Base-by-base conservation (phyloP, 192 early-diverging fungal species). In the Coemansia sp. region DNA sequence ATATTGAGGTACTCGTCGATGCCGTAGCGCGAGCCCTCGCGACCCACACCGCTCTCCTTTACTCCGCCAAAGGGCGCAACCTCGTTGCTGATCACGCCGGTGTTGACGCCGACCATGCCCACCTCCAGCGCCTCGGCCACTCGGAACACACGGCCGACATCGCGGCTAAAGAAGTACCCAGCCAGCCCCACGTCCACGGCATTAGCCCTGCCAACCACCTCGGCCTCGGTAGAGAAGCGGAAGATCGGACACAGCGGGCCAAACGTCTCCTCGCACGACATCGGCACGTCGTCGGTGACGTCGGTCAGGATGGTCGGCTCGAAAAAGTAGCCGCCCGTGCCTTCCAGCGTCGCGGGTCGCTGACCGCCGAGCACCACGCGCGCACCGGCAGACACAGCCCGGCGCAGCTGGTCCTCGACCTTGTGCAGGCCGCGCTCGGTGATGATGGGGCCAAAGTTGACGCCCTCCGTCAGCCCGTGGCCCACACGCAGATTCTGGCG, bases 71-170 rank as follows among this genome's bases (percentile, higher is more conserved):
- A 80, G n/a, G 85, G 83, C 25, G 73, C 43, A 5, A 64, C 67
- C 17, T 74, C 71, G 4, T 47, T 64, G 18, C 79, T 78, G 29
- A 89, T 70, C 0, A 53, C 46, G n/a, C 83, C 83, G 2, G 85
- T 83, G 58, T 96, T 96, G 24, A 89, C 80, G 18, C 91, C 91
- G n/a, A 94, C 88, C 85, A 94, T 94, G 30, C 94, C 94, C 4
- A 85, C 80, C 49, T 94, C 83, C 33, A 96, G 49, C 8, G 68
- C 66, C 55, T 94, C 90, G 1, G 90, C 82, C 5, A 96, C 86
- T 9, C 88, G 80, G 80, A 84, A 88, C 53, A 85, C 77, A 7
- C 92, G 82, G 5, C 79, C 64, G 13, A 92, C 57, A 55, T 91
- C 86, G 15, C 81, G 63, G 48, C 87, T 87, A 62, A 80, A 95